Evolutionary conservation across 495 filamentous ascomycete genomes (phyloP).

Genomic region (Hypoxylon rickii): DNA sequence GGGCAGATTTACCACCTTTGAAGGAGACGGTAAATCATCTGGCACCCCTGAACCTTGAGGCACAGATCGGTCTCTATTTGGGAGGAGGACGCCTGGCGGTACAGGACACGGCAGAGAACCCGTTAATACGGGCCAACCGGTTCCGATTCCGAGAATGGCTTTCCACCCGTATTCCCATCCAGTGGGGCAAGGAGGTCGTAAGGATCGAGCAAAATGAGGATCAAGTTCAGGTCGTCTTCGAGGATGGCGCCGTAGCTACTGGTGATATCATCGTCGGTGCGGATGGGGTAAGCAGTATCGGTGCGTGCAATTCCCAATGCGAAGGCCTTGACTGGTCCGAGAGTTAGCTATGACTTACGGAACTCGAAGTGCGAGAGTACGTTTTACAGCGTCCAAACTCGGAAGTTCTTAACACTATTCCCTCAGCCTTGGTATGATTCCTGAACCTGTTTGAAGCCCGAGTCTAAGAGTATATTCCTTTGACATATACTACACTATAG

Average conservation of each 20-base stretch:
- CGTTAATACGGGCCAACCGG: conserved; percentile 55
- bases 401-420: conserved; percentile 25
- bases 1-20: conserved; percentile 25
- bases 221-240: conserved; percentile 69
- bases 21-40: conserved; percentile 46
- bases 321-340: too few relatives aligned
- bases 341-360: too few relatives aligned
- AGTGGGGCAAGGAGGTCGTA: conserved; percentile 39
- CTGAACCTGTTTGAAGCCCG: too few relatives aligned
- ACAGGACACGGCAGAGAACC: conserved; percentile 34
- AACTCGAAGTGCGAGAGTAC: conserved; percentile 34
- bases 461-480: too few relatives aligned
- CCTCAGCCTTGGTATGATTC: conserved; percentile 13
- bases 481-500: too few relatives aligned
- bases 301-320: too few relatives aligned
- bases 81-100: conserved; percentile 14
- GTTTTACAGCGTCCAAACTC: conserved; percentile 34
- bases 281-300: conserved; percentile 49
- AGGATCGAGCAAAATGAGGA: conserved; percentile 41
- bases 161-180: conserved; percentile 36
- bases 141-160: conserved; percentile 41
- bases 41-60: conserved; percentile 51
- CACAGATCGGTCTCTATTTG: conserved; percentile 47
- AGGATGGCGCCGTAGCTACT: conserved; percentile 64
- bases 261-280: conserved; percentile 52